Base-by-base conservation (phyloP, 1,139 yeast species). In the Zygoascus hellenicus region DNA sequence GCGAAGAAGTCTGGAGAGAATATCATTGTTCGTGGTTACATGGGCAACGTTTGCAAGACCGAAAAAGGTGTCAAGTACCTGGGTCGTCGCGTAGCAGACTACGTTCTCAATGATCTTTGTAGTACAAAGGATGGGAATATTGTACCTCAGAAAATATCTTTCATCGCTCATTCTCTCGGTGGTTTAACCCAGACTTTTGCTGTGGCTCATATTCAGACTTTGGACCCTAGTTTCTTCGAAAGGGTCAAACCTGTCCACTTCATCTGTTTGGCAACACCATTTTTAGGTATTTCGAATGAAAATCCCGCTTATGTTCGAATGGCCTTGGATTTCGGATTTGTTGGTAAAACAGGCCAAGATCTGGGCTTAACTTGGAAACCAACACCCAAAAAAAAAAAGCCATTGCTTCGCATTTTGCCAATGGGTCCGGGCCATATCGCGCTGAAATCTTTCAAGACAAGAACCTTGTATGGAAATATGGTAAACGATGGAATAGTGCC, bases 401-500 rank as follows among this genome's bases (percentile, higher is more conserved):
- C 98, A 0, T 65, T 92, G 43, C 70, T 92, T 19, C 74, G 82
- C 43, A 64, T 85, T 14, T 67, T 92, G 29, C 95, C 97, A 0
- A 76, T 88, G 0, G 94, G 95, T 0, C 88, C 94, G 0, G 81
- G 95, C 0, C 88, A 85, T 58, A 72, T 68, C 34, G 75, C 83
- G 1, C 69, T 92, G 48, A 74, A 75, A 48, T 67, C 66, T 54
- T 92, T 92, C 62, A 68, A 69, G 44, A 72, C 84, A 49, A 71
- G 97, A 54, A 85, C 94, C 0, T 71, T 84, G 0, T 83, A 87
- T 59, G 90, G 94, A 2, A 86, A 86, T 59, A 80, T 83, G 1
- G 71, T 81, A n/a, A 80, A 85, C 60, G 96, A 87, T 63, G 98
- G 97, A 0, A 89, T 92, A 48, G 98, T 92, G 0, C 97, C 98